Evolutionary conservation across 345 rosid genomes (phyloP).

Genomic region (Euphorbia lathyris): DNA sequence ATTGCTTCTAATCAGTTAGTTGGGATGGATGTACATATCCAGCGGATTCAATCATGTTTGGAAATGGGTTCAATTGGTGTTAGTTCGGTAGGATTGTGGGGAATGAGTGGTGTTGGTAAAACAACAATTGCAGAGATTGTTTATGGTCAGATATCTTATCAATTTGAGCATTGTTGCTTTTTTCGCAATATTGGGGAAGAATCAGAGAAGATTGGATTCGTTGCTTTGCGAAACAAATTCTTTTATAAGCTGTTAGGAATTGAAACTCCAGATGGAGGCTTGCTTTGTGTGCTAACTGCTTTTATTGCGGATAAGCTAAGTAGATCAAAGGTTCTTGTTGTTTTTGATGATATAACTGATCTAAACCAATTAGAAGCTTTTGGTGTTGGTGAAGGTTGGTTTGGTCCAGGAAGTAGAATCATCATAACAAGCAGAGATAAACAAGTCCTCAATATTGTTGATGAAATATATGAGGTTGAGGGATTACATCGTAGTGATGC

Average conservation of each 20-base stretch:
- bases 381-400: neutral
- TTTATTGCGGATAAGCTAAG: neutral
- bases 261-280: neutral
- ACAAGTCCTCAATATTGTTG: slow-evolving; percentile 9
- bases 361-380: neutral
- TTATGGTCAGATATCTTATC: neutral
- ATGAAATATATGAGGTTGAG: neutral
- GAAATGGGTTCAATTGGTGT: neutral
- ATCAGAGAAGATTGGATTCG: slow-evolving; percentile 7
- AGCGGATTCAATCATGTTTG: neutral
- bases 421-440: slow-evolving; percentile 10
- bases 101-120: slow-evolving; percentile 3
- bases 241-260: neutral
- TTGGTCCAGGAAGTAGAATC: slow-evolving; percentile 17
- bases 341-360: neutral
- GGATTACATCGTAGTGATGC: neutral
- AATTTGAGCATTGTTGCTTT: slow-evolving; percentile 13
- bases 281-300: neutral
- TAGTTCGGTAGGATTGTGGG: slow-evolving; percentile 16
- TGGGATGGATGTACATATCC: slow-evolving; percentile 9
- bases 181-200: slow-evolving; percentile 15
- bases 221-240: neutral
- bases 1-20: neutral
- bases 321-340: neutral
- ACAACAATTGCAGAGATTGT: slow-evolving; percentile 4